These are phyloP conservation scores for Triticum monococcum DNA, from an alignment of 176 grass and related monocot species.

Conservation along the genomic window DNA sequence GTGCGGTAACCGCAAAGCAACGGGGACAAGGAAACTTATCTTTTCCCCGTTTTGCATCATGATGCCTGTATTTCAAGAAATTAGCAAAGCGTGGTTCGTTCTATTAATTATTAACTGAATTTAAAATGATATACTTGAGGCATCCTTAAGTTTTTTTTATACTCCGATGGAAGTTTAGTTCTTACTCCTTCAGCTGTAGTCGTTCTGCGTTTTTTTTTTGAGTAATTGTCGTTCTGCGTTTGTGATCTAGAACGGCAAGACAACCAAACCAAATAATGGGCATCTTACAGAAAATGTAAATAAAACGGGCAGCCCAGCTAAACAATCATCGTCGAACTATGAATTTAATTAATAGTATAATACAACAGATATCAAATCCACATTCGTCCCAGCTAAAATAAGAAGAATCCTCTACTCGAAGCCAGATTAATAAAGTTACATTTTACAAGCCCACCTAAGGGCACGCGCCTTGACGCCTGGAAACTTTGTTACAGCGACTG, in stretches of 20 bases:
- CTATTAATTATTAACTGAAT: too few relatives aligned
- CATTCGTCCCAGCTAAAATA: background rate
- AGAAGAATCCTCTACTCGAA: conserved; percentile 11
- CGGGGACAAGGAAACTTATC: too few relatives aligned
- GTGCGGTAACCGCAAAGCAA: too few relatives aligned
- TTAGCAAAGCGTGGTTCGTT: too few relatives aligned
- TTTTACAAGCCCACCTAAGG: background rate
- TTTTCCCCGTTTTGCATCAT: too few relatives aligned
- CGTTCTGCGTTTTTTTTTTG: too few relatives aligned
- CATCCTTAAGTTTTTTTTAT: too few relatives aligned
- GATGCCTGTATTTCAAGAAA: too few relatives aligned
- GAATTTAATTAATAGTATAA: background rate
- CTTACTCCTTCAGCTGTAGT: too few relatives aligned
- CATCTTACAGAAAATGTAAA: background rate
- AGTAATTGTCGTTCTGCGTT: too few relatives aligned
- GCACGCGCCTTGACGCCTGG: background rate
- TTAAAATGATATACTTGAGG: too few relatives aligned
- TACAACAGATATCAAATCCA: background rate
- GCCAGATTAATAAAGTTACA: conserved; percentile 25
- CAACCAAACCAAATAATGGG: background rate
- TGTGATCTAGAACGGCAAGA: background rate
- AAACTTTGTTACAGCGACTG: conserved; percentile 9
- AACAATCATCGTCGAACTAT: background rate
- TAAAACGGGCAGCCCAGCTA: background rate
- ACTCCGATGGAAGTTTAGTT: too few relatives aligned